Base-by-base conservation (phyloP, 1,284 basidiomycete genomes). In the Cryptococcus neoformans region DNA sequence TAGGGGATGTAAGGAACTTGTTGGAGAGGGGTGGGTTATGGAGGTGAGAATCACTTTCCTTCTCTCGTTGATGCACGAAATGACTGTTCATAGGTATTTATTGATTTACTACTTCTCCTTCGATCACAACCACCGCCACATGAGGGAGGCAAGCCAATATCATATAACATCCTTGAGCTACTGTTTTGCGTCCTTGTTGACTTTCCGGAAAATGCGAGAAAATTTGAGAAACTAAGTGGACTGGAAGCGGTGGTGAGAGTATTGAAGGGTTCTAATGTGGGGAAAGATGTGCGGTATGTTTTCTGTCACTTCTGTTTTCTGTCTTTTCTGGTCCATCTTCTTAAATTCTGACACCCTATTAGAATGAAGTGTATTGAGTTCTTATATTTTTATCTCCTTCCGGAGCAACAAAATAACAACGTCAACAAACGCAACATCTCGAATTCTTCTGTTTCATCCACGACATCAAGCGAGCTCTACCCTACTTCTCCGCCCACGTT, bases 341-440 rank as follows among this genome's bases (percentile, higher is more conserved):
- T 4, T 28, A 28, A 36, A 45, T 11, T 8, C 46, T 39, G 14
- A 44, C 14, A 54, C 34, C 41, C 12, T 17, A 2, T 28, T 60
- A 93, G 91, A 65, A 93, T 94, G 87, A 93, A 94, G 79, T 92
- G 90, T 63, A 81, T 94, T 28, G 92, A 94, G 70, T 92, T 94
- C 67, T 78, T 95, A 4, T 93, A 93, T 74, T 94, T 92, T 72
- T 95, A 94, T 72, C 81, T 95, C 4, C 80, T 92, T 52, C 91
- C 92, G 58, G 91, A 94, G 72, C 60, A 65, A 81, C 81, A 11
- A 41, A 41, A 28, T 28, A 16, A 7, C n/a, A 14, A 44, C 8
- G 42, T 21, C 42, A 44, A 44, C 42, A n/a, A 44, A 44, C 42
- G 42, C n/a, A n/a, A 16, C 8, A 44, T 44, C 42, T n/a, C 61